phyloP scores from a whole-genome alignment of 1,284 basidiomycete species.

The Cystobasidium sp. region DNA sequence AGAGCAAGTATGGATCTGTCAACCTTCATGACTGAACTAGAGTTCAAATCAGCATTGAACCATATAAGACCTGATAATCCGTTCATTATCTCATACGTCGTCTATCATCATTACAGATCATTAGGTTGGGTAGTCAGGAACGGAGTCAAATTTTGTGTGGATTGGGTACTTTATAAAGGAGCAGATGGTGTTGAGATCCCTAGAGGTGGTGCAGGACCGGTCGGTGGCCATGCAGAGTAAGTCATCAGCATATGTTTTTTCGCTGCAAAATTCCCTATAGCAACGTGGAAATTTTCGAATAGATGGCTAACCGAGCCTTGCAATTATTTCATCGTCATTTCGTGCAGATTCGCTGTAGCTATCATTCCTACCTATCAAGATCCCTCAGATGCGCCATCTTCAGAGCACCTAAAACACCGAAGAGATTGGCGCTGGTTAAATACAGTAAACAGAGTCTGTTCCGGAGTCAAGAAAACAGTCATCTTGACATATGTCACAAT shows the following conservation, averaged over 20 bases:
- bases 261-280: background rate
- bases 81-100: constrained; percentile 85
- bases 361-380: constrained; percentile 89
- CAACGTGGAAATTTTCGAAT: background rate
- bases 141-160: constrained; percentile 96
- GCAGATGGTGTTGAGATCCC: constrained; percentile 31
- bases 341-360: constrained; percentile 79
- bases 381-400: constrained; percentile 68
- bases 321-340: background rate
- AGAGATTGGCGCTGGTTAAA: constrained; percentile 87
- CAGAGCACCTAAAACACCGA: constrained; percentile 65
- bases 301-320: background rate
- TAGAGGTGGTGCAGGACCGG: constrained; percentile 70
- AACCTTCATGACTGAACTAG: constrained; percentile 1
- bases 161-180: constrained; percentile 86
- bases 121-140: constrained; percentile 97
- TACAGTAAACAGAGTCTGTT: constrained; percentile 94
- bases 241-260: constrained; percentile 53
- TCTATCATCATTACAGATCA: constrained; percentile 93
- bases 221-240: constrained; percentile 93
- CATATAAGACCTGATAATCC: constrained; percentile 72
- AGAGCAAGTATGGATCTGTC: background rate
- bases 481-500: constrained; percentile 89
- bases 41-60: background rate
- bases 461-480: constrained; percentile 96